A percentile compares a stretch with the other conserved stretches of the same genome.
phyloP scores from a whole-genome alignment of 805 yeast genomes.

The Yarrowia deformans region DNA sequence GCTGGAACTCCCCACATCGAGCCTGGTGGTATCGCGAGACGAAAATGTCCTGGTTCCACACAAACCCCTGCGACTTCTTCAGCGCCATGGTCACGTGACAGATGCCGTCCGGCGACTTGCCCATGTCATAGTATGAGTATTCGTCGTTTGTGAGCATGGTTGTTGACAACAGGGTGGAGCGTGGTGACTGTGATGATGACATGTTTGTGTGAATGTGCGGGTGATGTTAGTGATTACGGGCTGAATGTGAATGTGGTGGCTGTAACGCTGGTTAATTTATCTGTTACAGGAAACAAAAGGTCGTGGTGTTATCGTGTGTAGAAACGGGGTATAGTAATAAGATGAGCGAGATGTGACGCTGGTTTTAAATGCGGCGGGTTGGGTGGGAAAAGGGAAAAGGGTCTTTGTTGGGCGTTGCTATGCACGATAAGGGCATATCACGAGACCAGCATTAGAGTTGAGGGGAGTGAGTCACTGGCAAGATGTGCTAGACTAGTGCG shows the following conservation, averaged over 20 bases:
- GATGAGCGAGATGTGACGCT: not conserved
- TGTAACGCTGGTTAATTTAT: not conserved
- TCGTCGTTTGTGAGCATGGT: constrained; percentile 36
- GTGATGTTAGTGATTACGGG: not conserved
- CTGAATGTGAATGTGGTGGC: not conserved
- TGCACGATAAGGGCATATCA: constrained; percentile 27
- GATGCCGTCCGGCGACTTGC: constrained; percentile 34
- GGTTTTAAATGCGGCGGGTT: not conserved
- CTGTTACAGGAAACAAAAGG: not conserved
- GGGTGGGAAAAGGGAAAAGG: not conserved
- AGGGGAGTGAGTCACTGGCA: constrained; percentile 26
- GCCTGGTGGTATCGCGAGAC: constrained; percentile 44
- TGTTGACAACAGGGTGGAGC: constrained; percentile 13
- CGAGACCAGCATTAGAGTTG: constrained; percentile 26
- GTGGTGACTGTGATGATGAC: constrained; percentile 26
- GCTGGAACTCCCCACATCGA: constrained; percentile 38
- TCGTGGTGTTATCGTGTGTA: not conserved
- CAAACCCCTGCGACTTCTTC: constrained; percentile 47
- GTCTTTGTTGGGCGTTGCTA: constrained; percentile 22
- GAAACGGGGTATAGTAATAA: not conserved
- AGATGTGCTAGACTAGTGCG: constrained; percentile 5
- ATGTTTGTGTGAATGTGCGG: not conserved
- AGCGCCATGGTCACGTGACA: constrained; percentile 38
- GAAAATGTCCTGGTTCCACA: constrained; percentile 48
- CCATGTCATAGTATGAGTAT: constrained; percentile 37